These are phyloP conservation scores for Mrakiaceae sp. DNA, from an alignment of 1,284 basidiomycete genomes.

Conservation along the genomic window DNA sequence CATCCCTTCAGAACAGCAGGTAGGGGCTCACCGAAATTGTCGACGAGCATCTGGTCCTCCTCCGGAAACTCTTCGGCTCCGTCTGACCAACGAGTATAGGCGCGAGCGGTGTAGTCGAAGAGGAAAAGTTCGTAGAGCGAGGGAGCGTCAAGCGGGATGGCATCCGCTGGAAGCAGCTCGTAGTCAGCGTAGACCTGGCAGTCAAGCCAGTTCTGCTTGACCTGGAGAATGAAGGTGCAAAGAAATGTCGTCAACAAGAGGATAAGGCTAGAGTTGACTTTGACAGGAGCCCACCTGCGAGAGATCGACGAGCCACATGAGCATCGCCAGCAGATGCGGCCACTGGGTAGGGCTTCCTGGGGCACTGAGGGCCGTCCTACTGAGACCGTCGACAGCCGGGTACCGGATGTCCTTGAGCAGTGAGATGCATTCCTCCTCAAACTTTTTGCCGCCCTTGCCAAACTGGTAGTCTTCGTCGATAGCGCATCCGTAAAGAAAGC, in stretches of 20 bases:
- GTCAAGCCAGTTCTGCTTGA: slow-evolving; percentile 40
- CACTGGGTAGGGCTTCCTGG: slow-evolving; percentile 74
- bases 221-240: not conserved
- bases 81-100: slow-evolving; percentile 61
- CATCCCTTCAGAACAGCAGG: not conserved
- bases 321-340: slow-evolving; percentile 64
- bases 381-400: slow-evolving; percentile 58
- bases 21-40: slow-evolving; percentile 48
- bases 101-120: slow-evolving; percentile 55
- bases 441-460: slow-evolving; percentile 43
- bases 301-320: slow-evolving; percentile 77
- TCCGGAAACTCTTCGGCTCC: slow-evolving; percentile 59
- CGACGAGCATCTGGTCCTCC: slow-evolving; percentile 55
- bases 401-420: slow-evolving; percentile 63
- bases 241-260: slow-evolving; percentile 31
- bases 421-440: slow-evolving; percentile 69
- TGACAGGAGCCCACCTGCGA: slow-evolving; percentile 25
- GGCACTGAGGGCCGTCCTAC: slow-evolving; percentile 69
- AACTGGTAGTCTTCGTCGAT: slow-evolving; percentile 53
- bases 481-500: slow-evolving; percentile 52
- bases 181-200: slow-evolving; percentile 59
- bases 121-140: slow-evolving; percentile 54
- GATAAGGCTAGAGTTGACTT: slow-evolving; percentile 42
- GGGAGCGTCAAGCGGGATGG: slow-evolving; percentile 36
- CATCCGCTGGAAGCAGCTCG: slow-evolving; percentile 37